These are phyloP conservation scores for Mycosphaerelloides madeirae DNA, from an alignment of 2,329 filamentous ascomycete genomes.

Conservation along the genomic window DNA sequence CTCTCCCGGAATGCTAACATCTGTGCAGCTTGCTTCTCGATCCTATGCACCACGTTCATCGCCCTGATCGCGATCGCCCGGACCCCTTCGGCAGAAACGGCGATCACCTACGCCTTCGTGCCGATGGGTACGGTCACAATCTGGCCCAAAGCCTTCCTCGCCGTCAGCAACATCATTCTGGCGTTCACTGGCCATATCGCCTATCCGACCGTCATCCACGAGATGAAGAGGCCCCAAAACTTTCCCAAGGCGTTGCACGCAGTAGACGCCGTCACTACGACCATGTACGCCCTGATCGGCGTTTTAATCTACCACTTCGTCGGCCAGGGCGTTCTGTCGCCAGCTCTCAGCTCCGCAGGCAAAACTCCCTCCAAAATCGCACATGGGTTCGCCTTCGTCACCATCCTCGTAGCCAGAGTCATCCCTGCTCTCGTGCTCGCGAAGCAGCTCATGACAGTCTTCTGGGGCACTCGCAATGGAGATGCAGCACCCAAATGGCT, in stretches of 20 bases:
- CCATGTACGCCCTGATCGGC: slow-evolving; percentile 60
- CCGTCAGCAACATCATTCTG: slow-evolving; percentile 65
- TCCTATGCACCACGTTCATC: slow-evolving; percentile 59
- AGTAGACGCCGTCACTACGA: slow-evolving; percentile 56
- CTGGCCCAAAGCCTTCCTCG: slow-evolving; percentile 24
- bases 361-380: slow-evolving; percentile 56
- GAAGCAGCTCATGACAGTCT: slow-evolving; percentile 56
- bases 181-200: slow-evolving; percentile 61
- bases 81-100: not conserved
- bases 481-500: too few relatives aligned
- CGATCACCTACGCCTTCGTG: not conserved
- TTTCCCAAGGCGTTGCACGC: slow-evolving; percentile 60
- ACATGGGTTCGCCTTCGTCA: slow-evolving; percentile 66
- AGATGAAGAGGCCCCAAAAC: slow-evolving; percentile 57
- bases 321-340: slow-evolving; percentile 57
- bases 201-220: slow-evolving; percentile 62
- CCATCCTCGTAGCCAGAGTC: slow-evolving; percentile 66
- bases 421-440: slow-evolving; percentile 64
- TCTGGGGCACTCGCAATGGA: not conserved
- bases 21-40: slow-evolving; percentile 55
- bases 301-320: slow-evolving; percentile 63
- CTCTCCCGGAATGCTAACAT: slow-evolving; percentile 1
- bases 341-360: slow-evolving; percentile 60
- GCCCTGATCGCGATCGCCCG: slow-evolving; percentile 35
- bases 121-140: not conserved